phyloP scores from a whole-genome alignment of 2,329 filamentous ascomycete species.

The Podosphaera xanthii region DNA sequence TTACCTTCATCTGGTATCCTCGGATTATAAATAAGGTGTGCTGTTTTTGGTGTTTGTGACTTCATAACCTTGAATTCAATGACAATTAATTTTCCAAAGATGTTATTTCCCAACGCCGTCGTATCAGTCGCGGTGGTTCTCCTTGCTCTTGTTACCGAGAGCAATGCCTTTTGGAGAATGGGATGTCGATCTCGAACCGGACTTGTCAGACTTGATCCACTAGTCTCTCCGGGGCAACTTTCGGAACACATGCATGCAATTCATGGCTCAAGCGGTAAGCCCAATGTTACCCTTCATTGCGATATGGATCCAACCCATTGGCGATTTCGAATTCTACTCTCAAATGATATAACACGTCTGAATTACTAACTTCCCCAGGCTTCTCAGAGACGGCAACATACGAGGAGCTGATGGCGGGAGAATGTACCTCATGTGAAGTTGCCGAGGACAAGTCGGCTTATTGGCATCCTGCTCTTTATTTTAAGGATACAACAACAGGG shows the following conservation, averaged over 20 bases:
- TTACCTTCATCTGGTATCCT: no score
- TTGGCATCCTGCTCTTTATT: slow-evolving; percentile 40
- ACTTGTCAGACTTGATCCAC: slow-evolving; percentile 52
- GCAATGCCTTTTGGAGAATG: slow-evolving; percentile 67
- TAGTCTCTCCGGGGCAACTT: slow-evolving; percentile 37
- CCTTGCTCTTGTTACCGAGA: neutral
- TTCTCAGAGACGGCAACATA: slow-evolving; percentile 37
- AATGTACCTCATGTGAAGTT: slow-evolving; percentile 43
- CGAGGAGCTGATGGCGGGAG: slow-evolving; percentile 31
- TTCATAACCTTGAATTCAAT: neutral
- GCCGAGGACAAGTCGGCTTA: slow-evolving; percentile 41
- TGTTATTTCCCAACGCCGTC: neutral
- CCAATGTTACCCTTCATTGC: neutral
- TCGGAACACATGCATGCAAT: slow-evolving; percentile 51
- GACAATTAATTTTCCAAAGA: neutral
- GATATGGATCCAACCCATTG: slow-evolving; percentile 2
- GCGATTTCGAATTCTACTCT: no score
- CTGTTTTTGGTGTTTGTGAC: no score
- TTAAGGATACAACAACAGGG: slow-evolving; percentile 17
- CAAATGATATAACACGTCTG: neutral
- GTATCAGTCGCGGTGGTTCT: neutral
- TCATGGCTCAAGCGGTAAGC: slow-evolving; percentile 53
- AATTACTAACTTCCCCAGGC: slow-evolving; percentile 22
- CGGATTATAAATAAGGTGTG: no score
- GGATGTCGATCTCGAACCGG: slow-evolving; percentile 52